phyloP scores from a whole-genome alignment of 1,284 basidiomycete species.

The Pseudomicrostroma phylloplanum region DNA sequence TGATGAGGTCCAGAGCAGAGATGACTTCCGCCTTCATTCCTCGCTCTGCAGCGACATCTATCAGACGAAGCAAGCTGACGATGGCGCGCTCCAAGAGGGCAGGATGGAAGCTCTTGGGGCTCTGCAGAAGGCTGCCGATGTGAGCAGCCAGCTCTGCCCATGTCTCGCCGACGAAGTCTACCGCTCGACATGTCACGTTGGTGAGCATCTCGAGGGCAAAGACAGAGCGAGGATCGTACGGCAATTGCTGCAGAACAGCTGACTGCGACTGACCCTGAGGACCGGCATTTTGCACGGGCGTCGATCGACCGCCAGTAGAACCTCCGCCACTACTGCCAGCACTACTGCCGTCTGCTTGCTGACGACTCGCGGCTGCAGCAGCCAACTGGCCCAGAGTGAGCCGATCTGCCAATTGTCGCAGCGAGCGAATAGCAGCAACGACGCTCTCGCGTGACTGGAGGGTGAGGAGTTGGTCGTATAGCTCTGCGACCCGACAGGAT shows the following conservation, averaged over 20 bases:
- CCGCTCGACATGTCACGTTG: constrained; percentile 62
- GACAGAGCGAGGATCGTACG: constrained; percentile 88
- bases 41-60: constrained; percentile 10
- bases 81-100: constrained; percentile 92
- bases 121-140: constrained; percentile 69
- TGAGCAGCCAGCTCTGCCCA: constrained; percentile 93
- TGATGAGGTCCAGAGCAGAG: constrained; percentile 83
- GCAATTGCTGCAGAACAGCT: constrained; percentile 53
- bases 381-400: constrained; percentile 64
- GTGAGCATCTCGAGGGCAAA: constrained; percentile 92
- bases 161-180: constrained; percentile 71
- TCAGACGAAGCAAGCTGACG: constrained; percentile 54
- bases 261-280: neutral
- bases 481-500: constrained; percentile 85
- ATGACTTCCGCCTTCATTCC: constrained; percentile 68
- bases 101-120: constrained; percentile 74
- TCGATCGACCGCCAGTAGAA: constrained; percentile 10
- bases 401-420: constrained; percentile 84
- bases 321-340: neutral
- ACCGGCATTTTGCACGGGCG: constrained; percentile 9
- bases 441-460: constrained; percentile 58
- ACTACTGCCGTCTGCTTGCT: neutral
- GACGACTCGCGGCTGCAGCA: constrained; percentile 8
- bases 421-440: constrained; percentile 71
- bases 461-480: constrained; percentile 85